Percentiles rank a stretch among this genome's conserved stretches.
These are phyloP conservation scores for Letharia lupina DNA, from an alignment of 495 filamentous ascomycete species.

Conservation along the genomic window DNA sequence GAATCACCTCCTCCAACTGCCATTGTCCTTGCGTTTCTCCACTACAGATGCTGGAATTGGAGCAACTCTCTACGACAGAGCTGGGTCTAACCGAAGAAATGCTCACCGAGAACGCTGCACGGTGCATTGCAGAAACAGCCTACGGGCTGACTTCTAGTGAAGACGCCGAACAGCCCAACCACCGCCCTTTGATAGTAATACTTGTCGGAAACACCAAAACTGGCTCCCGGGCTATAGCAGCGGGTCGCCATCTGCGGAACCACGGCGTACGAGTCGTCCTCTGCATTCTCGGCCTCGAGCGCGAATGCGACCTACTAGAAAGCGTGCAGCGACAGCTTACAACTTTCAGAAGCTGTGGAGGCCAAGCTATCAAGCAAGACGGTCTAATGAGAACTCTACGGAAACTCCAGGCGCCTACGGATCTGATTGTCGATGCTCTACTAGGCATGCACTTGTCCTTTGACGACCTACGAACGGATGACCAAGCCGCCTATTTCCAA, in stretches of 20 bases:
- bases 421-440: constrained; percentile 81
- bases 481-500: constrained; percentile 73
- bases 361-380: constrained; percentile 53
- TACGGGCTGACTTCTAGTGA: constrained; percentile 45
- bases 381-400: constrained; percentile 48
- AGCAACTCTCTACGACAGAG: constrained; percentile 76
- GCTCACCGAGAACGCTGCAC: constrained; percentile 82
- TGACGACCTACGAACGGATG: constrained; percentile 70
- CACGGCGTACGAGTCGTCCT: constrained; percentile 70
- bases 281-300: constrained; percentile 73
- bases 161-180: constrained; percentile 28
- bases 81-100: constrained; percentile 81
- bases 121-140: constrained; percentile 77
- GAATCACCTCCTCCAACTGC: constrained; percentile 52
- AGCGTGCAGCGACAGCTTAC: constrained; percentile 65
- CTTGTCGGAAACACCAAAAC: constrained; percentile 83
- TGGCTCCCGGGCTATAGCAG: constrained; percentile 74
- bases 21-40: constrained; percentile 75
- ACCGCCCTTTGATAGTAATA: constrained; percentile 59
- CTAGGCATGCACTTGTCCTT: constrained; percentile 77
- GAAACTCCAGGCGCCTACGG: constrained; percentile 56
- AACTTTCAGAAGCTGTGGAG: constrained; percentile 69
- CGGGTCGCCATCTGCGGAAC: constrained; percentile 77
- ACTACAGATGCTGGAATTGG: constrained; percentile 79
- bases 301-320: constrained; percentile 63